A percentile compares a stretch with the other conserved stretches of the same genome.
Evolutionary conservation across 257 asterid genomes (phyloP).

Genomic region (Solanum chilense): DNA sequence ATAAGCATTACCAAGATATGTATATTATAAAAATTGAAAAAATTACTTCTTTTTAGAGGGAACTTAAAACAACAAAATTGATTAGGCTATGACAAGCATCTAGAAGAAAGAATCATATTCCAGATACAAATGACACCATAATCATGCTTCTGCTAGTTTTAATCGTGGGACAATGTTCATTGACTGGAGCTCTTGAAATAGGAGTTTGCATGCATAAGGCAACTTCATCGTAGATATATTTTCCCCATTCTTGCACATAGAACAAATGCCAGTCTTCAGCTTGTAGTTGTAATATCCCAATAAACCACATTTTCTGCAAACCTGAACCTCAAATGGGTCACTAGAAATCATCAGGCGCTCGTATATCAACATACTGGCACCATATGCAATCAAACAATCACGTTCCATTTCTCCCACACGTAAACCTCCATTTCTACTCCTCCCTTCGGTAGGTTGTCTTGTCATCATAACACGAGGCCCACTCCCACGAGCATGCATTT

Average conservation of each 20-base stretch:
- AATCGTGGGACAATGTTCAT: constrained; percentile 36
- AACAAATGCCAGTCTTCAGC: constrained; percentile 62
- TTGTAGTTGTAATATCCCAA: constrained; percentile 77
- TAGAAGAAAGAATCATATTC: background rate
- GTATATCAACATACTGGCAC: constrained; percentile 85
- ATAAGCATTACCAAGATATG: background rate
- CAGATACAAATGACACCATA: background rate
- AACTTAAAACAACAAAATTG: background rate
- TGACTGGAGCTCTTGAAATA: constrained; percentile 61
- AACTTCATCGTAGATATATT: constrained; percentile 84
- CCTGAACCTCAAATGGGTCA: constrained; percentile 96
- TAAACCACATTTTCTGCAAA: constrained; percentile 83
- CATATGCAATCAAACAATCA: constrained; percentile 96
- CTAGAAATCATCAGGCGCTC: constrained; percentile 93
- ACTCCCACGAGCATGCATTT: constrained; percentile 95
- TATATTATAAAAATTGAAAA: background rate
- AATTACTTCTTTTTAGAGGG: background rate
- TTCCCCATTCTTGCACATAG: constrained; percentile 83
- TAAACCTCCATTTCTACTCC: constrained; percentile 86
- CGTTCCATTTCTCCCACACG: constrained; percentile 99
- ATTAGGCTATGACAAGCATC: background rate
- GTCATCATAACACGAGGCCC: constrained; percentile 89
- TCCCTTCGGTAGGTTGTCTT: constrained; percentile 98
- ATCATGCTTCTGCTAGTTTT: constrained; percentile 22
- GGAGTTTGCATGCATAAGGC: constrained; percentile 99